These are phyloP conservation scores for Lasiodiplodia theobromae DNA, from an alignment of 2,329 filamentous ascomycete genomes.

Conservation along the genomic window DNA sequence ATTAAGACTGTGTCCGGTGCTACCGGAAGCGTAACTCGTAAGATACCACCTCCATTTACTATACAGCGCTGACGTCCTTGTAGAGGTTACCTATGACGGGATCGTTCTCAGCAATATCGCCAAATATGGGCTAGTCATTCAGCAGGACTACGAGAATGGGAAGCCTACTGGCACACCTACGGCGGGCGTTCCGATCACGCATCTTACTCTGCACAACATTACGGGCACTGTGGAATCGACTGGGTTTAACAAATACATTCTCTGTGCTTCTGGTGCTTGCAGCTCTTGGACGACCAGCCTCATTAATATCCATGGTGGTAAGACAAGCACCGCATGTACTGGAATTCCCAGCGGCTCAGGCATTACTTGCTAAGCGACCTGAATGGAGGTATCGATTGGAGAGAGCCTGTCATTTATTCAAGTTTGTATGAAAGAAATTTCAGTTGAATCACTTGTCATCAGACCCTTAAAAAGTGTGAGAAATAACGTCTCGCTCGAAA, in stretches of 20 bases:
- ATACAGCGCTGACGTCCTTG: background rate
- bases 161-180: conserved; percentile 46
- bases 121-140: conserved; percentile 52
- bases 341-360: background rate
- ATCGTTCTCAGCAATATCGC: conserved; percentile 48
- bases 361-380: background rate
- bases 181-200: conserved; percentile 49
- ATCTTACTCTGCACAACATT: conserved; percentile 45
- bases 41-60: no score
- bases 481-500: no score
- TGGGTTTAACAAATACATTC: conserved; percentile 47
- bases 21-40: conserved; percentile 50
- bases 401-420: no score
- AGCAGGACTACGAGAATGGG: conserved; percentile 55
- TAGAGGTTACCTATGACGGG: conserved; percentile 46
- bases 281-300: conserved; percentile 45
- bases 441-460: no score
- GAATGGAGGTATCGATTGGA: no score
- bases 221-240: conserved; percentile 43
- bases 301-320: conserved; percentile 44
- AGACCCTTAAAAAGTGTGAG: no score
- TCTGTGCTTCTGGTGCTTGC: conserved; percentile 45
- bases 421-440: no score
- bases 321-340: background rate
- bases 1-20: conserved; percentile 64